A percentile compares a stretch with the other conserved stretches of the same genome.
phyloP scores from a whole-genome alignment of 2,329 filamentous ascomycete genomes.

The Simplicillium aogashimaense region DNA sequence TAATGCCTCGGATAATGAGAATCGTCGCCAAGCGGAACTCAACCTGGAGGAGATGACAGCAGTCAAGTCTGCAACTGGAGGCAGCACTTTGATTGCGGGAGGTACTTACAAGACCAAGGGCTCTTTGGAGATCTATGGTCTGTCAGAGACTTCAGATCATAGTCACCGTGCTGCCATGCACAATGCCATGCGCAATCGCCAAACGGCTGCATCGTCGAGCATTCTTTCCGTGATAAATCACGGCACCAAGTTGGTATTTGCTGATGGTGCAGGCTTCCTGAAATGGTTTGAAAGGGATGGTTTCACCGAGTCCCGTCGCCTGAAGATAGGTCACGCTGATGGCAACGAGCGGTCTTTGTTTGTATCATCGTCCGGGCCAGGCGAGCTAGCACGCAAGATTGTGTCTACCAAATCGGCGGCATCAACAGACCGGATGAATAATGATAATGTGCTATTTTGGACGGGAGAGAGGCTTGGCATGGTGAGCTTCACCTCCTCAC shows the following conservation, averaged over 20 bases:
- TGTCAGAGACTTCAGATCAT: constrained; percentile 25
- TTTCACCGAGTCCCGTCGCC: constrained; percentile 45
- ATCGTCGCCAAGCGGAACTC: constrained; percentile 43
- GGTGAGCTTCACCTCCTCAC: constrained; percentile 48
- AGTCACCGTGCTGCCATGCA: constrained; percentile 18
- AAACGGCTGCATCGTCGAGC: constrained; percentile 72
- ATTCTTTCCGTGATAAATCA: constrained; percentile 74
- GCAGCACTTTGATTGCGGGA: constrained; percentile 66
- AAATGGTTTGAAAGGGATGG: constrained; percentile 91
- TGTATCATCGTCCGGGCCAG: constrained; percentile 40
- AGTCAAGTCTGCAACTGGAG: constrained; percentile 40
- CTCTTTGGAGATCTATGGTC: constrained; percentile 75
- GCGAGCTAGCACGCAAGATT: constrained; percentile 74
- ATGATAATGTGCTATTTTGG: constrained; percentile 73
- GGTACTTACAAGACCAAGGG: constrained; percentile 91
- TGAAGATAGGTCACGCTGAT: constrained; percentile 46
- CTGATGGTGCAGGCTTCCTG: constrained; percentile 73
- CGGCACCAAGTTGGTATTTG: constrained; percentile 71
- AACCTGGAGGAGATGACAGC: constrained; percentile 42
- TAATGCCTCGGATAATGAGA: constrained; percentile 50
- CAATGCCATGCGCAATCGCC: constrained; percentile 60
- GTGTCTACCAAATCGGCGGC: constrained; percentile 44
- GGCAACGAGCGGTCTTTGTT: constrained; percentile 38
- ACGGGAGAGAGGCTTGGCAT: constrained; percentile 78
- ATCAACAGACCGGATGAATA: constrained; percentile 26